Evolutionary conservation across 148 eudicot species (phyloP), one percentile per base, ranked within the genome.

Genomic region (Amaranthus hypochondriacus): DNA sequence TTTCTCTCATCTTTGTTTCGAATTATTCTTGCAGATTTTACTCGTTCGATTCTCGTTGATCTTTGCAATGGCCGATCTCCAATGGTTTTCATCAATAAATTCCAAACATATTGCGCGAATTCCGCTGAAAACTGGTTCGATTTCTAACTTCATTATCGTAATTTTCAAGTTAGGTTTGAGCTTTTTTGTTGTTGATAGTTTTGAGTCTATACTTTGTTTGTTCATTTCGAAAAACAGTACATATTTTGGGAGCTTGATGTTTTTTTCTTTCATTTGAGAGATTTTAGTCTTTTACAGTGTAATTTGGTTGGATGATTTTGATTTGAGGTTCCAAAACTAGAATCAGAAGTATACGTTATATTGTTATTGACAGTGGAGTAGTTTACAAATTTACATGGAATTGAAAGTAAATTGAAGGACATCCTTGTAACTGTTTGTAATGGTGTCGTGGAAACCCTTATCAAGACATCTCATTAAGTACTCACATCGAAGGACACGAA

Each of bases 391-490:
- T 28, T 28, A 28, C 39, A 2, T 2, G 39, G 39, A 28, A 28
- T 28, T 28, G 39, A 28, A 28, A 28, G 39, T 28, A 28, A 28
- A 28, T 28, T 89, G 71, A 79, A 72, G 48, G 97, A 93, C 11
- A 62, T 91, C 59, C 49, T 93, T 47, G 90, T 88, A 66, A 85
- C 88, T 10, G 74, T 91, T 64, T 89, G 91, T 75, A 91, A 87
- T 77, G 89, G 89, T 48, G 89, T 91, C 6, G 92, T 93, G 2
- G 95, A 93, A 70, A 93, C 97, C 5, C 81, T 93, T 9, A 84
- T 93, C 4, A 91, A 83, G 85, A 93, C 98, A 47, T 87, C 97
- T 73, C 97, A 91, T 71, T 83, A 84, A 68, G 96, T 91, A 51
- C 70, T 93, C 59, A 89, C 91, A 10, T 67, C 79, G 56, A 76